These are phyloP conservation scores for Bertia moriformis DNA, from an alignment of 2,329 filamentous ascomycete genomes.

Conservation along the genomic window DNA sequence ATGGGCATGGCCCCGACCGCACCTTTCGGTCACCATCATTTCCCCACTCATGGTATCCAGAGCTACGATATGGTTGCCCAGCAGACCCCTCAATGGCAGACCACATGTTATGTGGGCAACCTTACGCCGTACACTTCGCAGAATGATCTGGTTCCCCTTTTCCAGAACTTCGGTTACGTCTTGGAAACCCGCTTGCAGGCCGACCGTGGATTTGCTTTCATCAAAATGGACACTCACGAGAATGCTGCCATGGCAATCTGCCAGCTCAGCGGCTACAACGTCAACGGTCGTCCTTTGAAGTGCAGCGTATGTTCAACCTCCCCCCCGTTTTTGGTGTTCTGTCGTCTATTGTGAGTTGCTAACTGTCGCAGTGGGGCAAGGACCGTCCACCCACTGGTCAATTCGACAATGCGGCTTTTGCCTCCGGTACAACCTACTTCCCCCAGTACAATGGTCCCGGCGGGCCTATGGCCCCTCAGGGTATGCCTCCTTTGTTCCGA, in stretches of 20 bases:
- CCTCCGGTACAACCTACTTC: constrained; percentile 70
- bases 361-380: constrained; percentile 74
- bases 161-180: constrained; percentile 97
- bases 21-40: constrained; percentile 91
- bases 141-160: constrained; percentile 89
- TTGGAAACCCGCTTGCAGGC: constrained; percentile 96
- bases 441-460: constrained; percentile 70
- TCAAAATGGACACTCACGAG: constrained; percentile 98
- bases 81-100: constrained; percentile 96
- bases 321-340: constrained; percentile 1
- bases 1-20: constrained; percentile 98
- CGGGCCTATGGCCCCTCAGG: neutral
- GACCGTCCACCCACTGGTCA: constrained; percentile 71
- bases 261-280: constrained; percentile 92
- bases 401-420: constrained; percentile 60
- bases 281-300: constrained; percentile 91
- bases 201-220: constrained; percentile 92
- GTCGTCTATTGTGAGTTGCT: constrained; percentile 8
- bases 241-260: constrained; percentile 98
- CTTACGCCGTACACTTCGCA: constrained; percentile 95
- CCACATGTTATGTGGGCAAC: constrained; percentile 95
- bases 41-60: constrained; percentile 88
- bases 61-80: constrained; percentile 94
- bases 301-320: constrained; percentile 70
- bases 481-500: constrained; percentile 12